Evolutionary conservation across 2,329 filamentous ascomycete genomes (phyloP), one percentile per base, ranked within the genome.

Genomic region (Furcasterigmium furcatum): DNA sequence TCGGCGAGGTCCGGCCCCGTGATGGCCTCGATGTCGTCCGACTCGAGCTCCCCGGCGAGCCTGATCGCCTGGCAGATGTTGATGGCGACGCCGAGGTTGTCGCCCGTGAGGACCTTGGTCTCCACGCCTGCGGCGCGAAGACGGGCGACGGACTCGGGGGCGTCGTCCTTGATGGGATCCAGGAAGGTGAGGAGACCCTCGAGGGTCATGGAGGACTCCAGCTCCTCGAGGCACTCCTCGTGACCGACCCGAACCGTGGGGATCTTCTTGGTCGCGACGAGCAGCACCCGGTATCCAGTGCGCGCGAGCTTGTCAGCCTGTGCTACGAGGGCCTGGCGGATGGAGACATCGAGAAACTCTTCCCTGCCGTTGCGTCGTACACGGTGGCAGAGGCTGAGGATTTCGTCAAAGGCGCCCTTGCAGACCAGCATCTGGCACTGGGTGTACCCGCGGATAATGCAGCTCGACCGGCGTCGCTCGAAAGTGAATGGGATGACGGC

Each of bases 351-450:
- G 13, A 59, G 46, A 2, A 50, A 39, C 7, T 53, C 41, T 4
- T 50, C 47, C 9, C 51, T 40, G 12, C 46, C 47, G 8, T 43
- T 47, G 9, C 51, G 47, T 5, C 54, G 52, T 3, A 58, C 48
- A 3, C 41, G 38, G 9, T 45, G 45, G 49, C 57, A 59, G 7
- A 57, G 46, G 9, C 46, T 39, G 5, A 58, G 48, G 2, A 62
- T 53, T 22, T 62, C 59, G 25, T 61, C 58, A 9, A 61, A 60
- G 3, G 55, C 58, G 22, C 59, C 58, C 34, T 60, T 61, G 47
- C 56, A 58, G 12, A 61, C 57, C 19, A 61, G 51, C 45, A 62
- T 53, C 20, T 58, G 52, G 9, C 51, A 45, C 14, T 54, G 47
- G 1, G 54, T 57, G 6, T 45, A 41, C 4, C 55, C 57, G 14